Evolutionary conservation across 169 alveolate species (phyloP).

Genomic region (Plasmodium malariae): DNA sequence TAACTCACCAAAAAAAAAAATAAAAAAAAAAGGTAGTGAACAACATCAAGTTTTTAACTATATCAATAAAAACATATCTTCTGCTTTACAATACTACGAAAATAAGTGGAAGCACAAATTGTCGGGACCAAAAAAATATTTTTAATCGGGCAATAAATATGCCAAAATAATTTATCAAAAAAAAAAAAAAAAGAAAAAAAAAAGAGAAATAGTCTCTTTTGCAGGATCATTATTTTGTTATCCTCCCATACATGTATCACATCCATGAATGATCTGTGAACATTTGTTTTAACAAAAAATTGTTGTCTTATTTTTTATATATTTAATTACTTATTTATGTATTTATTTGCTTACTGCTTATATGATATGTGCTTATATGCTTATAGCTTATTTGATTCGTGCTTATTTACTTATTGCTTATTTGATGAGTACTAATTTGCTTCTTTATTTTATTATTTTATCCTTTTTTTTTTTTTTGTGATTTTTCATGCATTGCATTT

Average conservation of each 20-base stretch:
- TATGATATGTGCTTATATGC: too few species aligned
- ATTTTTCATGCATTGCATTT: too few species aligned
- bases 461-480: too few species aligned
- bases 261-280: too few species aligned
- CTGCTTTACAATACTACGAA: constrained; percentile 53
- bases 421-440: too few species aligned
- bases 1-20: not conserved
- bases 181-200: not conserved
- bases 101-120: constrained; percentile 57
- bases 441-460: too few species aligned
- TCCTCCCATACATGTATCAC: too few species aligned
- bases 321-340: too few species aligned
- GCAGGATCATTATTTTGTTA: not conserved
- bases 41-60: constrained; percentile 12
- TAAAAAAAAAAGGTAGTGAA: not conserved
- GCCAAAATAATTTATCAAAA: not conserved
- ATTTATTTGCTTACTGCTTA: too few species aligned
- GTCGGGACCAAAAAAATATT: constrained; percentile 12
- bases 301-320: too few species aligned
- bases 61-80: constrained; percentile 48
- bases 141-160: not conserved
- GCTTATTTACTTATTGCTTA: too few species aligned
- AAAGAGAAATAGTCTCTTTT: not conserved
- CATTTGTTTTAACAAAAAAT: not conserved
- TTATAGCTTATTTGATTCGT: too few species aligned